Evolutionary conservation across 2,329 filamentous ascomycete genomes (phyloP).

Genomic region (Phoma sp.): DNA sequence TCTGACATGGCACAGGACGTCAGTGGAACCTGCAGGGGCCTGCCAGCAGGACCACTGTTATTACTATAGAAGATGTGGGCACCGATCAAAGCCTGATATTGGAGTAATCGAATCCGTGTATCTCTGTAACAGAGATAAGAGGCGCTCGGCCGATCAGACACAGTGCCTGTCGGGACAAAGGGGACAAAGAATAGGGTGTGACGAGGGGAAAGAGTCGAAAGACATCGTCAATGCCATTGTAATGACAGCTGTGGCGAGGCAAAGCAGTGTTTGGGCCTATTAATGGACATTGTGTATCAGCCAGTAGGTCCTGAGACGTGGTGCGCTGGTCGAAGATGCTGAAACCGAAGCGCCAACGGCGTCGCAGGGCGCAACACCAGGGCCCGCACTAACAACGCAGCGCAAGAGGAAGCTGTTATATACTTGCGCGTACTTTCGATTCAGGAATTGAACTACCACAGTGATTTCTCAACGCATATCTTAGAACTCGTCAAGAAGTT

Average conservation of each 20-base stretch:
- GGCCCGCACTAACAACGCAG: no score
- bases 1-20: conserved; percentile 4
- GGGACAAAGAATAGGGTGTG: not conserved
- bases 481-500: no score
- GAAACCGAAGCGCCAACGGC: conserved; percentile 7
- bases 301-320: conserved; percentile 13
- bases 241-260: conserved; percentile 1
- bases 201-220: not conserved
- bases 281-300: conserved; percentile 8
- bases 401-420: no score
- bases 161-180: conserved; percentile 2
- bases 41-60: conserved; percentile 13
- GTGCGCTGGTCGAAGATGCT: conserved; percentile 4
- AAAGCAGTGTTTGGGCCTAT: conserved; percentile 6
- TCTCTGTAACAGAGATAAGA: not conserved
- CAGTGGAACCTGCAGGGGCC: not conserved
- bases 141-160: not conserved
- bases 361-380: not conserved
- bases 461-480: no score
- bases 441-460: no score
- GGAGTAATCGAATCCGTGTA: not conserved
- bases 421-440: no score
- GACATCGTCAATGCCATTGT: not conserved
- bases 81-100: not conserved
- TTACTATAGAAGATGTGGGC: not conserved